Base-by-base conservation (phyloP, 495 filamentous ascomycete genomes). In the Penicillium lividum region DNA sequence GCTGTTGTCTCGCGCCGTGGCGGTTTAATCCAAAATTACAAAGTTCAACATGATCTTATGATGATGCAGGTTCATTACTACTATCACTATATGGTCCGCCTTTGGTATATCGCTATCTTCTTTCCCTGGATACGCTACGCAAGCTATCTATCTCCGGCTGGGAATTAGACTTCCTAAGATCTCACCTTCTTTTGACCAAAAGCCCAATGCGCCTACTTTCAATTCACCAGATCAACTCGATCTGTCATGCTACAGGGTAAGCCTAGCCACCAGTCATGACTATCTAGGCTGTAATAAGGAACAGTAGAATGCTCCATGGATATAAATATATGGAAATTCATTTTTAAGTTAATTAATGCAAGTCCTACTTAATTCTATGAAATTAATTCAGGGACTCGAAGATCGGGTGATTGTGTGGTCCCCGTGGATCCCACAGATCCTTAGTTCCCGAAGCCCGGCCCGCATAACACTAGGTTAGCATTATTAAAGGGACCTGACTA, bases 1-100 rank as follows among this genome's bases (percentile, higher is more conserved):
- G 72, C 71, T 72, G 67, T 69, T 75, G 66, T 68, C 70, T 77
- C 71, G 71, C 72, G 68, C 75, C 73, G 73, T 79, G 76, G 76
- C 76, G 75, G 71, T 73, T 76, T 76, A 77, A 79, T 77, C 69
- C 73, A 76, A 77, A 73, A 69, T 71, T 72, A 71, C 64, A 70
- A 71, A 69, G 69, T 75, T 75, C 68, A 73, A 68, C 61, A 72
- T 70, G 68, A 67, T 71, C 64, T 68, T 67, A 73, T 65, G 62
- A 68, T 67, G 57, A 65, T 62, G 53, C 63, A 60, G 46, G 46
- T 49, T 49, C 46, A 49, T 49, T 49, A 49, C 46, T 49, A 40
- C 25, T 49, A 49, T 49, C 46, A 49, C 46, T 49, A 30, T 49
- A 28, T 55, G 8, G 28, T 31, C 44, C 38, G 38, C 38, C 38